Base-by-base conservation (phyloP, 768 basidiomycete species). In the Roridomyces roridus region DNA sequence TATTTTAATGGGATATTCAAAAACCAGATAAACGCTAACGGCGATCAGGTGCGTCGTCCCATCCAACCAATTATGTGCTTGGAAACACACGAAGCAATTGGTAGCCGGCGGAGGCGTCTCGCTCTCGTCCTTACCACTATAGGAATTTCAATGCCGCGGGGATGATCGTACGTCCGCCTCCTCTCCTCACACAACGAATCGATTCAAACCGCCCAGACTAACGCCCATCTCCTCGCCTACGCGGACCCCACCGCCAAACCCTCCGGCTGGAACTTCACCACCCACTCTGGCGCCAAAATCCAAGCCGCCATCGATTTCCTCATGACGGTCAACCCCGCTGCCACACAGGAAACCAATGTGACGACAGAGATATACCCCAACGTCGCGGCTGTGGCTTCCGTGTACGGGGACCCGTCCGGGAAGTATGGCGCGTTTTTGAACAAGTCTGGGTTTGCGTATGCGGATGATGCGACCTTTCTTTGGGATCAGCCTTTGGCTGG, bases 111-210 rank as follows among this genome's bases (percentile, higher is more conserved):
- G 87, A 89, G 72, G 78, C 83, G 15, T 74, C 69, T 3, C 82
- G 87, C 25, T 85, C 85, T 1, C 75, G 82, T 12, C 85, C 87
- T 12, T 88, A 82, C 68, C 87, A 90, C 64, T 89, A 90, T 66
- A 79, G 84, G 7, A 78, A 81, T 0, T 90, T 86, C 71, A 90
- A 90, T 63, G 74, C 88, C 17, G 84, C 85, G 0, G 87, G 84
- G n/a, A 85, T 88, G 82, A 84, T 87, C 45, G 86, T 87, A 58
- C 64, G 81, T 67, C 9, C 9, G 29, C 8, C n/a, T 35, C 17
- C 43, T 46, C 46, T 34, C 7, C 18, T 46, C 29, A 36, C 35
- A 42, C 25, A 26, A 39, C 25, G n/a, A 20, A 18, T 25, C 17
- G 18, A 29, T 11, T 6, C 7, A 17, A 21, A 6, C 8, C n/a